Evolutionary conservation across 352 stramenopile genomes (phyloP).

Genomic region (Phytophthora megakarya): DNA sequence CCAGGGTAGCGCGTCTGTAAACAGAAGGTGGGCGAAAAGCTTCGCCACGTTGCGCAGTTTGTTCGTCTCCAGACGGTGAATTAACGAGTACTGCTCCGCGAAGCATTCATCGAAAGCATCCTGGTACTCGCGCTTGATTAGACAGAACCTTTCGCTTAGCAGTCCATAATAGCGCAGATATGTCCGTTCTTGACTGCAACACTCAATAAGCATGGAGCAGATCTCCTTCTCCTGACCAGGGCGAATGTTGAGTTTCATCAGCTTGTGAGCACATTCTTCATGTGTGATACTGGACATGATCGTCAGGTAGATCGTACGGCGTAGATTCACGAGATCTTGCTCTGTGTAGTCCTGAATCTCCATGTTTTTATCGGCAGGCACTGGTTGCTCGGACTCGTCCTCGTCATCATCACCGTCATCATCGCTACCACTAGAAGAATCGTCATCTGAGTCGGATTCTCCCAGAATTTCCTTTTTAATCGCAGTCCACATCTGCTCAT

Average conservation of each 20-base stretch:
- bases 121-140: constrained; percentile 96
- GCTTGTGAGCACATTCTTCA: constrained; percentile 99
- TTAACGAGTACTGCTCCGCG: constrained; percentile 94
- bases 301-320: constrained; percentile 98
- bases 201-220: constrained; percentile 99
- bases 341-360: constrained; percentile 98
- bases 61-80: constrained; percentile 99
- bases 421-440: constrained; percentile 59
- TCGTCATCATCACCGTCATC: constrained; percentile 62
- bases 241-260: constrained; percentile 98
- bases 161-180: constrained; percentile 98
- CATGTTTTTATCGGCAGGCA: constrained; percentile 30
- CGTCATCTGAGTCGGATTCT: constrained; percentile 86
- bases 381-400: constrained; percentile 33
- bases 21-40: constrained; percentile 98
- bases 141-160: constrained; percentile 96
- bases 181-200: constrained; percentile 97
- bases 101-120: constrained; percentile 96
- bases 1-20: constrained; percentile 98
- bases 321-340: constrained; percentile 97
- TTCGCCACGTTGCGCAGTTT: constrained; percentile 99
- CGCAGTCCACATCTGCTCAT: constrained; percentile 95
- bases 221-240: constrained; percentile 96
- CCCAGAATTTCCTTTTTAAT: constrained; percentile 98
- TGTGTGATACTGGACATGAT: constrained; percentile 99